Conservation (phyloP, 1,284 basidiomycete genomes). For the Sanghuangporus sanghuang region DNA sequence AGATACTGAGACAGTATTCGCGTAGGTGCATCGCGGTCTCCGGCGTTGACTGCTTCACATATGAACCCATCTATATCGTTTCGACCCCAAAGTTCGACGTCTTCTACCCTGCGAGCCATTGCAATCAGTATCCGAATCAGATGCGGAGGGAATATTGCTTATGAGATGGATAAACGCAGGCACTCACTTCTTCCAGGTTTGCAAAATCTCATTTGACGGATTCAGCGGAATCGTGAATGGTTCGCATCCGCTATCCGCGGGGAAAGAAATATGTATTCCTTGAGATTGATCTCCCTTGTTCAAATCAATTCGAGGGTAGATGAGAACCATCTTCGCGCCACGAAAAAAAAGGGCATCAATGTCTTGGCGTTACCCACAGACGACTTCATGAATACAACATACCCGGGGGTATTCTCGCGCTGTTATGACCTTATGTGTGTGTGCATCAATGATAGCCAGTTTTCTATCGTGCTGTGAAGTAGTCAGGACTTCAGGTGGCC, state of each 20-base stretch:
- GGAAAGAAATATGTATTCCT: slow-evolving; percentile 55
- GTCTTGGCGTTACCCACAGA: not conserved
- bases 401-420: slow-evolving; percentile 61
- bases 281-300: slow-evolving; percentile 40
- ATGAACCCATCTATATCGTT: slow-evolving; percentile 59
- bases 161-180: not conserved
- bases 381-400: slow-evolving; percentile 16
- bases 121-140: not conserved
- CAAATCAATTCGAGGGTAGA: slow-evolving; percentile 47
- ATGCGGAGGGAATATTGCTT: not conserved
- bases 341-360: not conserved
- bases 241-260: slow-evolving; percentile 47
- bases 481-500: not conserved
- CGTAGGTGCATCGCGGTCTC: slow-evolving; percentile 36
- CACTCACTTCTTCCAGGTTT: slow-evolving; percentile 51
- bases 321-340: slow-evolving; percentile 53
- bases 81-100: slow-evolving; percentile 46
- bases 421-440: slow-evolving; percentile 50
- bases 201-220: slow-evolving; percentile 44
- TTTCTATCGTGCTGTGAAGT: slow-evolving; percentile 54
- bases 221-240: slow-evolving; percentile 53
- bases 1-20: slow-evolving; percentile 54
- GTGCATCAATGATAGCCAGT: slow-evolving; percentile 61
- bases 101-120: slow-evolving; percentile 39
- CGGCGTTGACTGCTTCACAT: slow-evolving; percentile 36